Evolutionary conservation across 1,139 yeast genomes (phyloP), one percentile per base, ranked within the genome.

Genomic region (Suhomyces coccinellae): DNA sequence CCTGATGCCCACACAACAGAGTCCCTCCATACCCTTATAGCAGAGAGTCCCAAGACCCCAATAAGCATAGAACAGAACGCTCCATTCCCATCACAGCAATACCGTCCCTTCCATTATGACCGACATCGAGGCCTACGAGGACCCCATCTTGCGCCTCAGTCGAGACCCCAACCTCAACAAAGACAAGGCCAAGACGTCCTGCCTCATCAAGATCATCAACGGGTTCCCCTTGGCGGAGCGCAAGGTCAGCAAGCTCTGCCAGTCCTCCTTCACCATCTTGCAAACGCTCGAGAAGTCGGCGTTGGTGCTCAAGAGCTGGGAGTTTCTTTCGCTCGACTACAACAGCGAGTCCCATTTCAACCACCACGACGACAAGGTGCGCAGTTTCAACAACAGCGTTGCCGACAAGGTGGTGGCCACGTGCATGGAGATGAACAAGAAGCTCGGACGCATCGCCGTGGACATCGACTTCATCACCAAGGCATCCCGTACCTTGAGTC

Each of bases 301-400:
- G 50, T 58, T 75, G 34, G 69, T 68, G 34, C 65, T 77, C 45
- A 72, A 76, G 49, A 75, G 76, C 51, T 80, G 85, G 85, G 82
- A 79, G 42, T 79, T 79, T 49, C 63, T 77, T 40, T 77, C 83
- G n/a, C 59, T 80, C 33, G 83, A 79, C 51, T 71, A 73, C 49
- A 77, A 76, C 52, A 67, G 79, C 22, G 69, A 66, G 35, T 60
- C 63, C 32, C 78, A 74, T 51, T 72, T 76, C 44, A 55, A 55
- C 33, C 60, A 58, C 17, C 65, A 62, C 38, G 65, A 64, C 30
- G 53, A 54, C 17, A 51, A 61, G 34, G 67, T 73, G 38, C 69
- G 69, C 46, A 60, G 63, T 24, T 79, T 80, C 55, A 76, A 78
- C 52, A 67, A 69, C 34, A 72, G 69, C 38, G 62, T 80, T 24